Conservation (phyloP, 495 filamentous ascomycete species). For the Podospora didyma region DNA sequence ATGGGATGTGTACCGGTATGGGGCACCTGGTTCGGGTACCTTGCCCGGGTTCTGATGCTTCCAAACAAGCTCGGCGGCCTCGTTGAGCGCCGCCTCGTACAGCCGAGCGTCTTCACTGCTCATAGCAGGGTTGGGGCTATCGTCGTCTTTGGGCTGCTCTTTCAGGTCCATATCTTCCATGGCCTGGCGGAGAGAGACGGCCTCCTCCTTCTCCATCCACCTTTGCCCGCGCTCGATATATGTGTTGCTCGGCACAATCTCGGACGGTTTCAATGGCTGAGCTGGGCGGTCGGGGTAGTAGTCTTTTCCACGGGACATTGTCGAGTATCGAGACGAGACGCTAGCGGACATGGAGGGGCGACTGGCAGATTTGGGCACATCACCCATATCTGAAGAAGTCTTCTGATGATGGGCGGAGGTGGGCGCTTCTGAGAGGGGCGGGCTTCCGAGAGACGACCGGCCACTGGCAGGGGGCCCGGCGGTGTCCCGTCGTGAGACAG, state of each 20-base stretch:
- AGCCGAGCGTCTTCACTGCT: conserved; percentile 61
- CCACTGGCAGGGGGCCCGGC: conserved; percentile 21
- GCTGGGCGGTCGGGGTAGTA: conserved; percentile 39
- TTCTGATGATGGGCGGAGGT: conserved; percentile 29
- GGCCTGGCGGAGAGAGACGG: conserved; percentile 68
- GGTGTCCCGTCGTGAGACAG: conserved; percentile 22
- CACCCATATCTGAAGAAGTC: conserved; percentile 26
- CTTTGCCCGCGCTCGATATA: conserved; percentile 79
- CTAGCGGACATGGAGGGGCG: conserved; percentile 35
- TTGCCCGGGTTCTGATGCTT: conserved; percentile 64
- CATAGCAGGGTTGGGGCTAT: conserved; percentile 14
- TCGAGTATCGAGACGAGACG: conserved; percentile 38
- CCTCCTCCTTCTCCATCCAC: conserved; percentile 86
- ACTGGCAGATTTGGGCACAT: conserved; percentile 15
- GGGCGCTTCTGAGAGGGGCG: conserved; percentile 40
- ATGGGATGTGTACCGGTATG: conserved; percentile 61
- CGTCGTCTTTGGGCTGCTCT: conserved; percentile 19
- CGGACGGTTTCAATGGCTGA: conserved; percentile 43
- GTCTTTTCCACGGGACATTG: conserved; percentile 34
- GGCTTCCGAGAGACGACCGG: conserved; percentile 29
- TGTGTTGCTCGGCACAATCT: conserved; percentile 53
- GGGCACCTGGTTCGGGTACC: conserved; percentile 55
- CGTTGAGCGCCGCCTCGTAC: conserved; percentile 73
- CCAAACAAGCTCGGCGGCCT: conserved; percentile 85
- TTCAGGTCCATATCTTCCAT: conserved; percentile 65